Percentiles rank a stretch among this genome's conserved stretches.
Conservation (phyloP, 352 stramenopile genomes). For the Pythium rishiriense region DNA sequence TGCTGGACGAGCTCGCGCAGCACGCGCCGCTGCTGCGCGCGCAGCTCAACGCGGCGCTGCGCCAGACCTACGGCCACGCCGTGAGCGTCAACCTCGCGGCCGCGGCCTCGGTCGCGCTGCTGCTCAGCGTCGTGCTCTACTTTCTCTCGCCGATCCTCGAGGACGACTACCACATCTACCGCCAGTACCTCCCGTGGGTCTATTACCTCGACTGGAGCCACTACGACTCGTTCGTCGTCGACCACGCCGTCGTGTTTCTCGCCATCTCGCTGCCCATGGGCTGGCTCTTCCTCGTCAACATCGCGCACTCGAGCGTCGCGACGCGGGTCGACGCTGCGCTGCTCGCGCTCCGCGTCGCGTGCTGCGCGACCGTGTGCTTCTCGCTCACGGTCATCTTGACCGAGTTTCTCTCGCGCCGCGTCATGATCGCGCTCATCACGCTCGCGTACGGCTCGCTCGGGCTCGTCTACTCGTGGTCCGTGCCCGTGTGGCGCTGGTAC, state of each 20-base stretch:
- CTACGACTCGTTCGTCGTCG: conserved; percentile 74
- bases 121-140: conserved; percentile 54
- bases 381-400: conserved; percentile 75
- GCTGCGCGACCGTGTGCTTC: conserved; percentile 61
- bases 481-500: conserved; percentile 80
- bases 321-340: conserved; percentile 54
- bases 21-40: conserved; percentile 26
- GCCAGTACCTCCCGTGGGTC: conserved; percentile 52
- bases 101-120: conserved; percentile 41
- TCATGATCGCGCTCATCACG: conserved; percentile 69
- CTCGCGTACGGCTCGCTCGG: conserved; percentile 64
- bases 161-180: conserved; percentile 52
- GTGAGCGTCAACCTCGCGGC: conserved; percentile 60
- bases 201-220: conserved; percentile 57
- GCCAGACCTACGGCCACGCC: conserved; percentile 56
- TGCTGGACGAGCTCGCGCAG: conserved; percentile 9
- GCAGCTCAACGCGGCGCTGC: conserved; percentile 43
- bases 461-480: conserved; percentile 78
- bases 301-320: conserved; percentile 55
- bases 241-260: conserved; percentile 68
- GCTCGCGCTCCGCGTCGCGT: conserved; percentile 58
- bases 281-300: conserved; percentile 70
- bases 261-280: conserved; percentile 58
- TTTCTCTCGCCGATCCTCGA: conserved; percentile 57
- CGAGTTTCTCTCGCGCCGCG: conserved; percentile 72